These are phyloP conservation scores for Acidomyces sp. DNA, from an alignment of 495 filamentous ascomycete genomes.

Conservation along the genomic window DNA sequence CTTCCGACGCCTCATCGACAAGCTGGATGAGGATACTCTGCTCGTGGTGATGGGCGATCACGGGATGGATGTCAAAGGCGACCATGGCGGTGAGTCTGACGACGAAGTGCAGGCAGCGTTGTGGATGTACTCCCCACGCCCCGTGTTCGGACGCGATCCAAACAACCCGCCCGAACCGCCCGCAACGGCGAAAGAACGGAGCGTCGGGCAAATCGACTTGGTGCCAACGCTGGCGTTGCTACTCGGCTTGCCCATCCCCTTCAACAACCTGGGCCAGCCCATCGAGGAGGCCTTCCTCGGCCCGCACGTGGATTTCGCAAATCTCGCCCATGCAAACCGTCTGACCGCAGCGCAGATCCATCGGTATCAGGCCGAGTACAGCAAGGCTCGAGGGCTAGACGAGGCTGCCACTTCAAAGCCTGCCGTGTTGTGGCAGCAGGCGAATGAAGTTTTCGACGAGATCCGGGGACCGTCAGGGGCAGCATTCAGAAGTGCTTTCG, in stretches of 20 bases:
- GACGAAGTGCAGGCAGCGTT: slow-evolving; percentile 88
- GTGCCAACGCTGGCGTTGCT: slow-evolving; percentile 82
- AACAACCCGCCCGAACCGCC: slow-evolving; percentile 45
- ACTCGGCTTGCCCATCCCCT: slow-evolving; percentile 84
- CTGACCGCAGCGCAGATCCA: slow-evolving; percentile 76
- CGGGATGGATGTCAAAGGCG: slow-evolving; percentile 94
- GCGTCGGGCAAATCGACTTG: slow-evolving; percentile 89
- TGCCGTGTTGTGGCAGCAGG: slow-evolving; percentile 44
- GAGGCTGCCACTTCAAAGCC: slow-evolving; percentile 43
- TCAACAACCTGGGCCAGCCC: slow-evolving; percentile 89
- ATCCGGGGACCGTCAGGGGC: not conserved
- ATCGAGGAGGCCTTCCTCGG: slow-evolving; percentile 90
- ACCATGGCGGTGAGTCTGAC: slow-evolving; percentile 92
- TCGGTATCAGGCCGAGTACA: slow-evolving; percentile 65
- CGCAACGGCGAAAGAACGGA: slow-evolving; percentile 58
- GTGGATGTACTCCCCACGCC: slow-evolving; percentile 93
- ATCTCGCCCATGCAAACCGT: slow-evolving; percentile 60
- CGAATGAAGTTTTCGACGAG: slow-evolving; percentile 24
- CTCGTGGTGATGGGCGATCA: slow-evolving; percentile 96
- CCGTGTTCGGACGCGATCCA: slow-evolving; percentile 61
- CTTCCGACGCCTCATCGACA: slow-evolving; percentile 54
- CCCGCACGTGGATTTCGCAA: slow-evolving; percentile 53
- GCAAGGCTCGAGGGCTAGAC: slow-evolving; percentile 47
- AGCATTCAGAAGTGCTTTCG: slow-evolving; percentile 31
- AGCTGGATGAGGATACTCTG: slow-evolving; percentile 71